Percentiles rank a stretch among this genome's conserved stretches.
These are phyloP conservation scores for Hymenotorrendiella dingleyae DNA, from an alignment of 2,329 filamentous ascomycete genomes.

Conservation along the genomic window DNA sequence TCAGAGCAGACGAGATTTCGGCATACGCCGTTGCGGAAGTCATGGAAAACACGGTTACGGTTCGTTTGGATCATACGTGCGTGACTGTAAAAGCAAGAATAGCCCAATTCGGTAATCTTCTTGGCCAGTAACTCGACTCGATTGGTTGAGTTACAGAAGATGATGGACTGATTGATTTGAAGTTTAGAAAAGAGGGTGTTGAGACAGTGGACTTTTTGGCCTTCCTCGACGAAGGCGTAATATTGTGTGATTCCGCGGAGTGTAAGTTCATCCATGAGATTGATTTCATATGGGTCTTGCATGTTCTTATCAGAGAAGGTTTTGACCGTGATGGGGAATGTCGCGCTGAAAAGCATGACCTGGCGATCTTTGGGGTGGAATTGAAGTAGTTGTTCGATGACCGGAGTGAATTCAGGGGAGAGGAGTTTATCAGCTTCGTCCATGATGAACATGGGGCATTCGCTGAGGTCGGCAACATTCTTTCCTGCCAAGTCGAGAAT, in stretches of 20 bases:
- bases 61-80: slow-evolving; percentile 96
- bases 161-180: slow-evolving; percentile 99
- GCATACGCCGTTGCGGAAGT: slow-evolving; percentile 96
- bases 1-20: slow-evolving; percentile 98
- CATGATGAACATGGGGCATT: slow-evolving; percentile 98
- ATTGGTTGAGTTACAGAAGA: slow-evolving; percentile 99
- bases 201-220: slow-evolving; percentile 97
- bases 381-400: slow-evolving; percentile 90
- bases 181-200: slow-evolving; percentile 99
- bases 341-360: slow-evolving; percentile 98
- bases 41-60: slow-evolving; percentile 97
- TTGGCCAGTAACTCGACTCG: slow-evolving; percentile 95
- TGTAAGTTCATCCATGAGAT: slow-evolving; percentile 98
- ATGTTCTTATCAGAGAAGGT: slow-evolving; percentile 98
- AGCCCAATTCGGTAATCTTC: slow-evolving; percentile 98
- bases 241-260: slow-evolving; percentile 98
- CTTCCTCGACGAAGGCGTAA: slow-evolving; percentile 98
- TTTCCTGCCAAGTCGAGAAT: slow-evolving; percentile 96
- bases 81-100: slow-evolving; percentile 99
- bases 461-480: slow-evolving; percentile 89
- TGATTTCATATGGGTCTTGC: slow-evolving; percentile 94
- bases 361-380: slow-evolving; percentile 97
- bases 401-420: slow-evolving; percentile 92
- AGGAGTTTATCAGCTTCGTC: slow-evolving; percentile 98
- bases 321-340: slow-evolving; percentile 95